phyloP scores from a whole-genome alignment of 257 asterid genomes.

The Leonotis leonurus region DNA sequence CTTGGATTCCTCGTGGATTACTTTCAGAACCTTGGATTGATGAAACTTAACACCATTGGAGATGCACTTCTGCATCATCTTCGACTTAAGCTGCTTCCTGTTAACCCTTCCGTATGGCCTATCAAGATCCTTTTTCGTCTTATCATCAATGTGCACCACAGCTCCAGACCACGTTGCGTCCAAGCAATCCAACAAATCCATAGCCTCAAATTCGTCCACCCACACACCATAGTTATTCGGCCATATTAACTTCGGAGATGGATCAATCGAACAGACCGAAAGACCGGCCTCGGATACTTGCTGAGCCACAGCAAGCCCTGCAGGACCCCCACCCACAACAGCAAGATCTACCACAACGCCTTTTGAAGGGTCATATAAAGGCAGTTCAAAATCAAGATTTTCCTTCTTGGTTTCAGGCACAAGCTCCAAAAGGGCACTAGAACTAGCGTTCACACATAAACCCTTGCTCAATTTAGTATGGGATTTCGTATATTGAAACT shows the following conservation, averaged over 20 bases:
- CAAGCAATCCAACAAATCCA: constrained; percentile 92
- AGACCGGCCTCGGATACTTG: constrained; percentile 96
- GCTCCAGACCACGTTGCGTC: constrained; percentile 97
- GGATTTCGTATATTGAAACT: constrained; percentile 36
- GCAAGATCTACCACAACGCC: constrained; percentile 73
- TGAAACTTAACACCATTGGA: constrained; percentile 87
- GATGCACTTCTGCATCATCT: constrained; percentile 96
- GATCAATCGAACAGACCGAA: constrained; percentile 87
- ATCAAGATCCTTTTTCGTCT: constrained; percentile 53
- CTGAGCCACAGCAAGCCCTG: constrained; percentile 98
- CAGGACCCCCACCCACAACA: constrained; percentile 97
- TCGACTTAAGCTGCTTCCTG: constrained; percentile 76
- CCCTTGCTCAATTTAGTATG: constrained; percentile 23
- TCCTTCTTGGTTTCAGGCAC: constrained; percentile 91
- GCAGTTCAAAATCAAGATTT: constrained; percentile 91
- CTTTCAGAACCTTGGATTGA: constrained; percentile 90
- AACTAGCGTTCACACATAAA: constrained; percentile 40
- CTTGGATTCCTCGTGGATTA: constrained; percentile 75
- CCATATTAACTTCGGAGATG: constrained; percentile 88
- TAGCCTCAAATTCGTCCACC: constrained; percentile 99
- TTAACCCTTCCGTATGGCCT: constrained; percentile 94
- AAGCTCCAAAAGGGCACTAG: constrained; percentile 74
- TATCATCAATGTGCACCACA: constrained; percentile 54
- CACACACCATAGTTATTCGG: constrained; percentile 97
- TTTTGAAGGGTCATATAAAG: constrained; percentile 69